phyloP scores from a whole-genome alignment of 2,329 filamentous ascomycete species.

The Stemphylium vesicarium region DNA sequence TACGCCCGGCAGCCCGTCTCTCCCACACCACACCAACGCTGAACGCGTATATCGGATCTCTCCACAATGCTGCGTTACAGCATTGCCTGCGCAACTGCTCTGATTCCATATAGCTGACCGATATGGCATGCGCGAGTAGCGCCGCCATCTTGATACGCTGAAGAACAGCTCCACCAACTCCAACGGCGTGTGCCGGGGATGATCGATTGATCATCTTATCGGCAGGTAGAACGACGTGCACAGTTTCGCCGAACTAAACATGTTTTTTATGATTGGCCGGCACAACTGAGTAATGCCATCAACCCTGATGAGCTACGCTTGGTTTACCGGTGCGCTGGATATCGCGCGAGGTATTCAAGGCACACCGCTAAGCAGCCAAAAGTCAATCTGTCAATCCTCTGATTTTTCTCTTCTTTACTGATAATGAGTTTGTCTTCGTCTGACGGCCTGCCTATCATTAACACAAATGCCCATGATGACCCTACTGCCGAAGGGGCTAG shows the following conservation, averaged over 20 bases:
- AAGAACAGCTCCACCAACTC: neutral
- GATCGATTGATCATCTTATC: constrained; percentile 7
- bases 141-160: neutral
- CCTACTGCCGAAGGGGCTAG: constrained; percentile 26
- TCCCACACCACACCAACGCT: neutral
- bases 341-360: constrained; percentile 7
- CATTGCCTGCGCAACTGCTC: neutral
- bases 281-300: constrained; percentile 5
- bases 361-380: neutral
- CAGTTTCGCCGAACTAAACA: constrained; percentile 2
- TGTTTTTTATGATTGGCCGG: constrained; percentile 14
- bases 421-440: constrained; percentile 3
- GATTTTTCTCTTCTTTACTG: neutral
- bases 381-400: neutral
- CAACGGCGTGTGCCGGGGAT: neutral
- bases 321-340: constrained; percentile 14
- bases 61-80: neutral
- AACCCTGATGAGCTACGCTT: constrained; percentile 14
- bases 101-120: neutral
- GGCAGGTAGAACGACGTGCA: constrained; percentile 8
- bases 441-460: constrained; percentile 1
- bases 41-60: neutral
- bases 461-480: neutral
- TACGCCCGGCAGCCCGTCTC: constrained; percentile 6
- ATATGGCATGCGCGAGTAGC: neutral